phyloP scores from a whole-genome alignment of 148 eudicot species.

The Amaranthus hypochondriacus region DNA sequence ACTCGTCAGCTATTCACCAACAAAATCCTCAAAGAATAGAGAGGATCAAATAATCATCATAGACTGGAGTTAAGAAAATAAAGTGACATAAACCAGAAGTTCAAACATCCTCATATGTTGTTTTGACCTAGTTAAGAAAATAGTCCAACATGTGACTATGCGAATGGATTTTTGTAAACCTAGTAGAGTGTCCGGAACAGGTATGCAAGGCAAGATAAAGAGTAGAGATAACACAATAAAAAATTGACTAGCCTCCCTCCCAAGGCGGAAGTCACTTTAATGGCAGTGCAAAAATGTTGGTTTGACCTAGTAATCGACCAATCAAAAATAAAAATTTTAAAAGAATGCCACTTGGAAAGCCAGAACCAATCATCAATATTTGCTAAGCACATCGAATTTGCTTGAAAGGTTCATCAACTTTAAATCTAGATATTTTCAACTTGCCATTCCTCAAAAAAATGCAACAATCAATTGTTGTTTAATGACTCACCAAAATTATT shows the following conservation, averaged over 20 bases:
- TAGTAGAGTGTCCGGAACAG: too few relatives aligned
- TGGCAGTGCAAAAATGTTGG: too few relatives aligned
- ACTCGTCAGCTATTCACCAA: background rate
- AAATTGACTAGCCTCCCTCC: too few relatives aligned
- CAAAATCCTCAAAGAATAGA: background rate
- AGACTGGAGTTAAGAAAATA: background rate
- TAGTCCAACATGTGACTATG: too few relatives aligned
- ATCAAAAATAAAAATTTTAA: too few relatives aligned
- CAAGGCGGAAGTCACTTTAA: too few relatives aligned
- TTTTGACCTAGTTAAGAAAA: too few relatives aligned
- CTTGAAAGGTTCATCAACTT: background rate
- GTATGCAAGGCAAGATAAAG: too few relatives aligned
- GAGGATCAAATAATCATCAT: background rate
- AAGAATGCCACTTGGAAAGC: background rate
- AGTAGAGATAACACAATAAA: too few relatives aligned
- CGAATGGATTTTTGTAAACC: too few relatives aligned
- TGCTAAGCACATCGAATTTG: conserved; percentile 5
- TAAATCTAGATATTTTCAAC: background rate
- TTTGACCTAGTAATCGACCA: too few relatives aligned
- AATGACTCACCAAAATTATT: background rate
- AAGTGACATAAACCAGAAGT: background rate
- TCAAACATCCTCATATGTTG: background rate
- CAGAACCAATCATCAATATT: background rate
- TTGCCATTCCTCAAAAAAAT: background rate
- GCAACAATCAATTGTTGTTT: background rate